Percentiles rank a stretch among this genome's conserved stretches.
These are phyloP conservation scores for Cyclocybe cylindracea DNA, from an alignment of 768 basidiomycete species.

Conservation along the genomic window DNA sequence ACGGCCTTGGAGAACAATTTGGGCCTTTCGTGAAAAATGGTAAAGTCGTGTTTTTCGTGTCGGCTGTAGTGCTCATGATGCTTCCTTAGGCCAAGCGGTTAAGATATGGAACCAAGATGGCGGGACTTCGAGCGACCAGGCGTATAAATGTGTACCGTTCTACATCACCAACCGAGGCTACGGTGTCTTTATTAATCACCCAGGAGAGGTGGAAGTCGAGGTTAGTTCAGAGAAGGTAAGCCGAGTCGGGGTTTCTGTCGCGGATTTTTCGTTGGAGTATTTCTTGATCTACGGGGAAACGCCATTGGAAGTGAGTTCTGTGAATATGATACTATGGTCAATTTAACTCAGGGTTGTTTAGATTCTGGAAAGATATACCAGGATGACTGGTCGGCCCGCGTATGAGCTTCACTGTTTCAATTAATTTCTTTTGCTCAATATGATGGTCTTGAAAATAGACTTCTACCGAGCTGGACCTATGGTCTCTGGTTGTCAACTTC, in stretches of 20 bases:
- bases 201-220: conserved; percentile 77
- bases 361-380: conserved; percentile 63
- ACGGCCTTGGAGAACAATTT: conserved; percentile 77
- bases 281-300: conserved; percentile 72
- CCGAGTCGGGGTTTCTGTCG: conserved; percentile 64
- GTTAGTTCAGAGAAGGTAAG: conserved; percentile 67
- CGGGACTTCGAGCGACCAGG: conserved; percentile 69
- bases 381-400: conserved; percentile 64
- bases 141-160: conserved; percentile 70
- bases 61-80: conserved; percentile 4
- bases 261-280: conserved; percentile 65
- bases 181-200: conserved; percentile 75
- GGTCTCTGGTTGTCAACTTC: conserved; percentile 80
- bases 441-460: conserved; percentile 35
- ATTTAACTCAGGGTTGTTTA: conserved; percentile 14
- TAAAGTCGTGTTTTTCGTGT: conserved; percentile 26
- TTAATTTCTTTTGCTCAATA: neutral
- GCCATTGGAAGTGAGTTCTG: conserved; percentile 55
- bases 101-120: conserved; percentile 78
- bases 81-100: conserved; percentile 48
- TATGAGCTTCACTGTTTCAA: conserved; percentile 49
- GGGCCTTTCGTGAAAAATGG: conserved; percentile 78
- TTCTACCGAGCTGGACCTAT: conserved; percentile 74
- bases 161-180: conserved; percentile 72
- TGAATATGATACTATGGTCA: neutral